These are phyloP conservation scores for Mucor sp. DNA, from an alignment of 371 early-diverging fungal species.

Conservation along the genomic window DNA sequence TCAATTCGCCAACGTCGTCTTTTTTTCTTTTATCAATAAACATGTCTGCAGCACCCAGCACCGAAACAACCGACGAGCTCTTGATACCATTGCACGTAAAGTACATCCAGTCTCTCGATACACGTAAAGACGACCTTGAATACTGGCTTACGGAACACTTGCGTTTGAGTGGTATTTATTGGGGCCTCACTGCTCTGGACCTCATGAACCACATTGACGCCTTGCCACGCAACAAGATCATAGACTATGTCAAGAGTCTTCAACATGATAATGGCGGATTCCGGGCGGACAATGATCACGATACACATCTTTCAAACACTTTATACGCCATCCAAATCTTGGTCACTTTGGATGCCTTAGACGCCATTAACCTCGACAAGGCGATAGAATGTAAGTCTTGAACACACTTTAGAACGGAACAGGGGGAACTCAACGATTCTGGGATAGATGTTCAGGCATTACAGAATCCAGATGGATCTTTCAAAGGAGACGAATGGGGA, in stretches of 20 bases:
- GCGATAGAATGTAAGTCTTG: constrained; percentile 68
- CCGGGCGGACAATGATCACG: constrained; percentile 88
- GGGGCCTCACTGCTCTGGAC: constrained; percentile 89
- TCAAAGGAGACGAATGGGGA: constrained; percentile 92
- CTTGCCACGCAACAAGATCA: constrained; percentile 72
- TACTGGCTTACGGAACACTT: constrained; percentile 95
- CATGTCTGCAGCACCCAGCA: neutral
- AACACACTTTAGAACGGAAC: neutral
- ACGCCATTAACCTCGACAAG: constrained; percentile 68
- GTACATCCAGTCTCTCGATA: constrained; percentile 79
- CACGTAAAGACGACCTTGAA: constrained; percentile 81
- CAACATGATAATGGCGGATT: constrained; percentile 90
- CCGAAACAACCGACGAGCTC: constrained; percentile 6
- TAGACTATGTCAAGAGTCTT: constrained; percentile 78
- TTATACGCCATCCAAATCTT: constrained; percentile 95
- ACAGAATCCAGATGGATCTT: constrained; percentile 79
- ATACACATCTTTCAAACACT: constrained; percentile 92
- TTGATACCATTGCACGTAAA: constrained; percentile 67
- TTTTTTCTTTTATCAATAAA: constrained; percentile 1
- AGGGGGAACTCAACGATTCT: neutral
- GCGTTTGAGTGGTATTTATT: constrained; percentile 91
- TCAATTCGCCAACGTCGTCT: neutral
- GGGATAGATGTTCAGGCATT: constrained; percentile 52
- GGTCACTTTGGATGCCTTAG: constrained; percentile 79
- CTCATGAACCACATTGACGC: constrained; percentile 73